These are phyloP conservation scores for Sclerotinia nivalis DNA, from an alignment of 2,329 filamentous ascomycete species.

Conservation along the genomic window DNA sequence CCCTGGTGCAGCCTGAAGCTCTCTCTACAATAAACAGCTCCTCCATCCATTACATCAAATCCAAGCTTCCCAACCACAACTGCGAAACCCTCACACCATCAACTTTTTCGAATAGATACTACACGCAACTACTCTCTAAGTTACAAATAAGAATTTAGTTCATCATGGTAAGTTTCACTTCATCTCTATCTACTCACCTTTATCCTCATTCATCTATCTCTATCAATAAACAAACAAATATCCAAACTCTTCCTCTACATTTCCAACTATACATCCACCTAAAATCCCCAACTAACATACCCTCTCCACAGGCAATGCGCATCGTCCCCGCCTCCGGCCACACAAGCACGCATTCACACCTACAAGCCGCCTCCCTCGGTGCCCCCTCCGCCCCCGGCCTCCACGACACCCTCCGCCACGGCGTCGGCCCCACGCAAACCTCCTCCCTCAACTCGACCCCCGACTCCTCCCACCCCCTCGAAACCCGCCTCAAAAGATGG, in stretches of 20 bases:
- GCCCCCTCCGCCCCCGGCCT: slow-evolving; percentile 91
- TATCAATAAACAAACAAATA: neutral
- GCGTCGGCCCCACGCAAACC: slow-evolving; percentile 66
- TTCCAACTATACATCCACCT: neutral
- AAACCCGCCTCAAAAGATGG: slow-evolving; percentile 86
- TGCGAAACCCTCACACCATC: neutral
- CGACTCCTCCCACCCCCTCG: slow-evolving; percentile 80
- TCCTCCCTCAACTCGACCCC: slow-evolving; percentile 46
- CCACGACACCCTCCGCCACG: slow-evolving; percentile 88
- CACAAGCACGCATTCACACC: slow-evolving; percentile 65
- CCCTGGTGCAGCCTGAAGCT: slow-evolving; percentile 19
- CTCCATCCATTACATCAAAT: neutral
- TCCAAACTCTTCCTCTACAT: neutral
- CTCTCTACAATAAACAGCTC: slow-evolving; percentile 14
- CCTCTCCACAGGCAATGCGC: slow-evolving; percentile 70
- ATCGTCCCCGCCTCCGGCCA: slow-evolving; percentile 74
- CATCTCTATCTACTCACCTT: neutral
- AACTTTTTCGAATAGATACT: neutral
- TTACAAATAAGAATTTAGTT: neutral
- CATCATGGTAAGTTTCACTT: slow-evolving; percentile 8
- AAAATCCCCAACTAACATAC: neutral
- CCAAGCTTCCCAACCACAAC: neutral
- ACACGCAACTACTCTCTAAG: no score
- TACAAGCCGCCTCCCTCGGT: slow-evolving; percentile 56
- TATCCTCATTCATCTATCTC: neutral